A percentile compares a stretch with the other conserved stretches of the same genome.
Evolutionary conservation across 306 rosid species (phyloP).

Genomic region (Trifolium dubium): DNA sequence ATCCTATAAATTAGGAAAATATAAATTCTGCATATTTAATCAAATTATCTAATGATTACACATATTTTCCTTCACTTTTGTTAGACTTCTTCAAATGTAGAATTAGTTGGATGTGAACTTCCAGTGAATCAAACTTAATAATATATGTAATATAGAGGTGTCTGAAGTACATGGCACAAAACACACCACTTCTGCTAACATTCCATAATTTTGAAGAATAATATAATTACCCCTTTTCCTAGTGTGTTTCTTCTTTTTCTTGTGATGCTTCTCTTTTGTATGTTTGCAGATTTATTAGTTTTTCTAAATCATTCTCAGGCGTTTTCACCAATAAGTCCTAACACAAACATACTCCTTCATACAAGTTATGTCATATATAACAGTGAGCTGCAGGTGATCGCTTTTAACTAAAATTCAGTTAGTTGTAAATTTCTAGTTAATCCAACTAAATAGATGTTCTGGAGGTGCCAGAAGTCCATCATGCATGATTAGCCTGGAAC

Average conservation of each 20-base stretch:
- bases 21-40: not conserved
- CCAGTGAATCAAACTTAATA: not conserved
- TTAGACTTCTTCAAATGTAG: not conserved
- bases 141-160: not conserved
- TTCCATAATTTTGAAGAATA: not conserved
- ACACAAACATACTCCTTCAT: slow-evolving; percentile 1
- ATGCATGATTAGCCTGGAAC: not conserved
- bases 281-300: not conserved
- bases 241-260: not conserved
- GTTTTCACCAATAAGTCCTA: slow-evolving; percentile 6
- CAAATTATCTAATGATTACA: not conserved
- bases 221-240: slow-evolving; percentile 1
- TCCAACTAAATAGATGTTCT: slow-evolving; percentile 7
- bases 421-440: not conserved
- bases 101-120: slow-evolving; percentile 4
- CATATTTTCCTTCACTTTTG: not conserved
- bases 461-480: not conserved
- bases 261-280: not conserved
- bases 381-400: slow-evolving; percentile 6
- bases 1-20: not conserved
- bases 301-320: slow-evolving; percentile 1
- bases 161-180: not conserved
- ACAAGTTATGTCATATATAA: not conserved
- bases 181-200: not conserved
- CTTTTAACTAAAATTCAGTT: not conserved